phyloP scores from a whole-genome alignment of 495 filamentous ascomycete species.

The Penicillium longicatenatum region DNA sequence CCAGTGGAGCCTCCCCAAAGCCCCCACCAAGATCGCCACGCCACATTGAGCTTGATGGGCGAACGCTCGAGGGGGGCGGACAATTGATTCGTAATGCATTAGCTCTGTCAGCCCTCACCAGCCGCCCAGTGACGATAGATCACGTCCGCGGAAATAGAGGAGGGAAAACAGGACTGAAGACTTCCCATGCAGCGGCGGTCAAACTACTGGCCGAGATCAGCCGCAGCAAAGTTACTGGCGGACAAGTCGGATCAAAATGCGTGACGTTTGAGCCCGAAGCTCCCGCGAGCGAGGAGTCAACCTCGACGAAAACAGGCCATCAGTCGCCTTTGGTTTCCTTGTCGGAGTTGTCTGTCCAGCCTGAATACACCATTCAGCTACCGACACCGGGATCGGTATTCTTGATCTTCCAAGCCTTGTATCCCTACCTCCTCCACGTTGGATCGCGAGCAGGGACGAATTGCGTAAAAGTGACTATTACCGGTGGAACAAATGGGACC shows the following conservation, averaged over 20 bases:
- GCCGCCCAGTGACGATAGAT: constrained; percentile 63
- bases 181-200: constrained; percentile 71
- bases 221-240: constrained; percentile 57
- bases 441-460: constrained; percentile 29
- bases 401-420: constrained; percentile 79
- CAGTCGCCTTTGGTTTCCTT: constrained; percentile 10
- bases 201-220: constrained; percentile 65
- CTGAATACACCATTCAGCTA: constrained; percentile 37
- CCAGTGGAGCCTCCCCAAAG: constrained; percentile 1
- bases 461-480: constrained; percentile 60
- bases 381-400: constrained; percentile 50
- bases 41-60: constrained; percentile 59
- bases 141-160: constrained; percentile 70
- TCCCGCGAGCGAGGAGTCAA: background rate
- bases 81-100: constrained; percentile 77
- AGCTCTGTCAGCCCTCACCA: constrained; percentile 66
- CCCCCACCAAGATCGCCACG: constrained; percentile 8
- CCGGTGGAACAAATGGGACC: constrained; percentile 77
- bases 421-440: constrained; percentile 73
- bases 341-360: constrained; percentile 10
- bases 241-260: constrained; percentile 54
- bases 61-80: constrained; percentile 81
- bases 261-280: constrained; percentile 53
- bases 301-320: background rate
- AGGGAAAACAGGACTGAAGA: constrained; percentile 65